Evolutionary conservation across 805 yeast species (phyloP).

Genomic region (Pichia cephalocereana): DNA sequence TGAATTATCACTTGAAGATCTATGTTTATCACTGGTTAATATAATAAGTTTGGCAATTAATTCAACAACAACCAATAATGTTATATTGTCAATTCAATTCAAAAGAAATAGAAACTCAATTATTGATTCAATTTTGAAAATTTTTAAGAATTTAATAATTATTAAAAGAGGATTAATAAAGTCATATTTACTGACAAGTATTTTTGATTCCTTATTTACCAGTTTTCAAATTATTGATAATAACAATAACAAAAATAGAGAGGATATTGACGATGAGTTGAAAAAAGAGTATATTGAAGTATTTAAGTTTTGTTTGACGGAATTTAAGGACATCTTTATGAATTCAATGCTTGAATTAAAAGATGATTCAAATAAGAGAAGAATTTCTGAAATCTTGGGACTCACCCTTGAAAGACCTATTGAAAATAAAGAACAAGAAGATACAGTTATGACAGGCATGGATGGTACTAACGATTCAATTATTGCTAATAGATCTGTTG

Average conservation of each 20-base stretch:
- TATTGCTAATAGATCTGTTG: not conserved
- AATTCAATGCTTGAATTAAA: constrained; percentile 10
- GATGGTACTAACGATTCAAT: not conserved
- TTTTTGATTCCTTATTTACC: constrained; percentile 18
- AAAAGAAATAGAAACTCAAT: constrained; percentile 19
- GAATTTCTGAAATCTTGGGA: not conserved
- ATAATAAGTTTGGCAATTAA: constrained; percentile 17
- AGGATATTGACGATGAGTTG: not conserved
- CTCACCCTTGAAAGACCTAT: not conserved
- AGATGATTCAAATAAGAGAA: not conserved
- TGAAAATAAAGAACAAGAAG: not conserved
- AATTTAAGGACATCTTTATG: constrained; percentile 11
- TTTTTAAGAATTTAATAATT: constrained; percentile 8
- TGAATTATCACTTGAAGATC: constrained; percentile 15
- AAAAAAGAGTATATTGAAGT: constrained; percentile 6
- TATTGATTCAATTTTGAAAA: constrained; percentile 14
- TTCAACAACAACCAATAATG: constrained; percentile 20
- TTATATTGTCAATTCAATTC: constrained; percentile 23
- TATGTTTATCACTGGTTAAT: constrained; percentile 17
- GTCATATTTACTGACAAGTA: constrained; percentile 12
- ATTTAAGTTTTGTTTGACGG: constrained; percentile 9
- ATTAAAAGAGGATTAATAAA: constrained; percentile 9
- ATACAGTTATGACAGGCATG: not conserved
- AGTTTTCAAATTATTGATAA: constrained; percentile 17
- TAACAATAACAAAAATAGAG: constrained; percentile 1